Base-by-base conservation (phyloP, 441 rosid genomes). In the Jatropha podagrica region DNA sequence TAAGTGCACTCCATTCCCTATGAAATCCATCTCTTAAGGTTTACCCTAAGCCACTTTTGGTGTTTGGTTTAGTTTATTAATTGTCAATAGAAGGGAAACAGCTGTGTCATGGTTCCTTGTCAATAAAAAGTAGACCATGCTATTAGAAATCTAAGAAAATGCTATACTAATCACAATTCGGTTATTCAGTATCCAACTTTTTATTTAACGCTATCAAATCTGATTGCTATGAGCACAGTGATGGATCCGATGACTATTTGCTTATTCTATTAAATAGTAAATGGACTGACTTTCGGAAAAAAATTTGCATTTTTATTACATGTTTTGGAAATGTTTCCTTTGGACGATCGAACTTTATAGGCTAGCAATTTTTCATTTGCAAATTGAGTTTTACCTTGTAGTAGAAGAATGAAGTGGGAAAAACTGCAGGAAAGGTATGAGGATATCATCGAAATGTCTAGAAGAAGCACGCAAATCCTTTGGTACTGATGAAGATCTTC, bases 401-500 rank as follows among this genome's bases (percentile, higher is more conserved):
- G 18, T 32, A 3, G 46, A 15, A 15, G 46, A 63, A 32, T 63
- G 46, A 63, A 17, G 38, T 37, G 65, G 71, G 38, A 69, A 48
- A 49, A 59, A 74, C 52, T 79, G 82, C 88, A 92, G 99, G 85
- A 72, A 74, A 83, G 84, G 80, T 14, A 89, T 83, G 69, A 91
- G 85, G 82, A 77, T 93, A 68, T 83, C 99, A 42, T 86, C 95
- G 60, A 88, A 86, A 71, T 87, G 90, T 75, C 83, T 93, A 4
- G 93, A 89, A 79, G 92, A 88, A 79, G 98, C 95, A 37, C 88
- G 92, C 48, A 89, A 90, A 81, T 89, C 95, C 46, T 95, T 84
- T 68, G 97, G 99, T 54, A 91, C 97, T 3, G 98, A 96, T 26
- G 98, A 94, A 84, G 99, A 96, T 88, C 91, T 92, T 84, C 92